Evolutionary conservation across 2,329 filamentous ascomycete species (phyloP).

Genomic region (Penicillium nordicum): DNA sequence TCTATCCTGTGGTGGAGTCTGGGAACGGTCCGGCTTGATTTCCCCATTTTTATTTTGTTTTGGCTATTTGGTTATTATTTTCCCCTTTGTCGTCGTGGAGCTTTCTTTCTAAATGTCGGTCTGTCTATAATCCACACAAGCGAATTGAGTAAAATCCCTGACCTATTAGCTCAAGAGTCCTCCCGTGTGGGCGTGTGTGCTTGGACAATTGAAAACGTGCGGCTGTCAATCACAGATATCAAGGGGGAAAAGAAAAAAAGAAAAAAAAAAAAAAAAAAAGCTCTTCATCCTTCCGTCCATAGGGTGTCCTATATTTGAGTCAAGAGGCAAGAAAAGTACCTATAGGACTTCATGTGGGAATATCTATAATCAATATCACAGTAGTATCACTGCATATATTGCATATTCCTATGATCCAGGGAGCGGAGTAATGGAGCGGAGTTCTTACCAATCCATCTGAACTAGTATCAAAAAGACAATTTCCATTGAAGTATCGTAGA

Average conservation of each 20-base stretch:
- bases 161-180: background rate
- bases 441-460: constrained; percentile 5
- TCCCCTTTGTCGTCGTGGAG: background rate
- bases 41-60: constrained; percentile 5
- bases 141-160: background rate
- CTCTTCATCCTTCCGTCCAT: background rate
- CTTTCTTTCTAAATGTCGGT: constrained; percentile 3
- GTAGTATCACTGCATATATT: background rate
- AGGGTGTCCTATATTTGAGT: background rate
- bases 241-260: background rate
- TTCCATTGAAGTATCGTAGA: constrained; percentile 7
- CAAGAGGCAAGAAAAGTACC: background rate
- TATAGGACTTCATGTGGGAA: background rate
- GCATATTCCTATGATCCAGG: no score
- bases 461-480: background rate
- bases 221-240: background rate
- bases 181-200: background rate
- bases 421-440: background rate
- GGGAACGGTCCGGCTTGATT: constrained; percentile 23
- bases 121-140: constrained; percentile 7
- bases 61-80: background rate
- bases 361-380: background rate
- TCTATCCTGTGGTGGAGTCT: constrained; percentile 19
- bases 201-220: background rate
- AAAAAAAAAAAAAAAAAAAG: background rate